Conservation (phyloP, 257 asterid species). For the Solanum virginianum region DNA sequence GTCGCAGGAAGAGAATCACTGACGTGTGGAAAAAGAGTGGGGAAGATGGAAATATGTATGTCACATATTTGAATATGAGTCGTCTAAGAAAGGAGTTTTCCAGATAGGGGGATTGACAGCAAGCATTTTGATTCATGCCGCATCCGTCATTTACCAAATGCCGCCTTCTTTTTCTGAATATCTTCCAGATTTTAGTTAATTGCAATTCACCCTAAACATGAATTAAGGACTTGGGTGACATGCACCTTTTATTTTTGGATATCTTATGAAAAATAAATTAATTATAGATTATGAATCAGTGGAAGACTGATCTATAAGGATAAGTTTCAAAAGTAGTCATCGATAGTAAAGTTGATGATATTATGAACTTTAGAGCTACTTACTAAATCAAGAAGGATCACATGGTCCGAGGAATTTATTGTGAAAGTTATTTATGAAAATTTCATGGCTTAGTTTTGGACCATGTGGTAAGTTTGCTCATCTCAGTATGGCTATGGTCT, state of each 20-base stretch:
- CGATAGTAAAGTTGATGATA: neutral
- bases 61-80: conserved; percentile 25
- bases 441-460: neutral
- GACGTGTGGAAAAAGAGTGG: conserved; percentile 36
- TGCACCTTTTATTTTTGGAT: neutral
- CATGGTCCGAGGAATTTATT: neutral
- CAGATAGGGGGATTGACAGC: conserved; percentile 38
- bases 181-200: conserved; percentile 44
- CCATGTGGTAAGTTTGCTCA: neutral
- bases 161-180: conserved; percentile 32
- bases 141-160: conserved; percentile 30
- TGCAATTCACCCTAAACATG: conserved; percentile 10
- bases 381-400: neutral
- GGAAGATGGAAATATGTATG: conserved; percentile 29
- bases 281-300: neutral
- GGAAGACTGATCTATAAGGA: neutral
- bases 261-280: neutral
- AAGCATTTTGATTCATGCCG: conserved; percentile 37
- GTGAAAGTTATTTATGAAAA: neutral
- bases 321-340: neutral
- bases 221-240: neutral
- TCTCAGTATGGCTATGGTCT: too few relatives aligned
- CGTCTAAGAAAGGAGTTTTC: conserved; percentile 21
- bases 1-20: conserved; percentile 23
- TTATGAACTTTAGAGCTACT: neutral